These are phyloP conservation scores for Solanum tarijense DNA, from an alignment of 257 asterid genomes.

Conservation along the genomic window DNA sequence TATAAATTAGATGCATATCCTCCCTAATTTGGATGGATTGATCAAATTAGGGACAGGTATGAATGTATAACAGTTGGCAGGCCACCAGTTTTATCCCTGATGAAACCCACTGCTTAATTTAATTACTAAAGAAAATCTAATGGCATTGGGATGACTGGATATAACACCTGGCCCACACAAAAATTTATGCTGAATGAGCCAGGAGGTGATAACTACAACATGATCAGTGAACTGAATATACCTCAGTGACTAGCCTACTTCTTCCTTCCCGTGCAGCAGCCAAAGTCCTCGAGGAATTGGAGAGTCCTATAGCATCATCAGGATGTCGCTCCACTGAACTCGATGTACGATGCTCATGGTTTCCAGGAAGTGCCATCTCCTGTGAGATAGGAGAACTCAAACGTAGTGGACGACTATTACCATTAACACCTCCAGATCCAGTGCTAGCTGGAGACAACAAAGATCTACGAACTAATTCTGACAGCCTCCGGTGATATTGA, in stretches of 20 bases:
- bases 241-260: constrained; percentile 70
- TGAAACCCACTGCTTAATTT: background rate
- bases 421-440: constrained; percentile 45
- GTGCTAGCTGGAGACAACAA: constrained; percentile 35
- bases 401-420: constrained; percentile 19
- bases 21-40: background rate
- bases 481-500: constrained; percentile 47
- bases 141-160: background rate
- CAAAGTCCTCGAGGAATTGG: constrained; percentile 40
- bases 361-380: constrained; percentile 33
- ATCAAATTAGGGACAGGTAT: background rate
- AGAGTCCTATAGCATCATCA: constrained; percentile 47
- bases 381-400: constrained; percentile 31
- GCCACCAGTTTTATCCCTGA: background rate
- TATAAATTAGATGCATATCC: background rate
- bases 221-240: constrained; percentile 4
- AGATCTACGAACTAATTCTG: constrained; percentile 69
- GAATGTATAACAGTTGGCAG: background rate
- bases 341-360: constrained; percentile 30
- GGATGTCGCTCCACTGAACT: constrained; percentile 62
- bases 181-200: background rate
- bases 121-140: background rate
- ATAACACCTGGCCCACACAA: background rate
- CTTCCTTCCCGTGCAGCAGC: constrained; percentile 71
- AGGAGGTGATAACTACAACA: background rate